Percentiles rank a stretch among this genome's conserved stretches.
Evolutionary conservation across 805 yeast genomes (phyloP).

Genomic region (Wickerhamiella allomyrinae): DNA sequence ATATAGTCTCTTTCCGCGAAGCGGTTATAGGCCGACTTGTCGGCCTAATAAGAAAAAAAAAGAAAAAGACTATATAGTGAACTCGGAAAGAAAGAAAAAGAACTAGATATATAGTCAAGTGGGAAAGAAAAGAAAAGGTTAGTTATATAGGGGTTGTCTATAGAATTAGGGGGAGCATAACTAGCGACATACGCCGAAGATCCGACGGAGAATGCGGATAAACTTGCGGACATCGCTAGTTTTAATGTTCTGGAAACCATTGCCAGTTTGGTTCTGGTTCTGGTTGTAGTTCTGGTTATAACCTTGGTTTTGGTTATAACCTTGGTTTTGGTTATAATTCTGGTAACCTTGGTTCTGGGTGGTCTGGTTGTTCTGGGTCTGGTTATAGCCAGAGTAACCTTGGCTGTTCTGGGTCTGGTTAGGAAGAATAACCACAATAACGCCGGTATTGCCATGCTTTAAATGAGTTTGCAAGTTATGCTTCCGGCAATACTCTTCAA

Average conservation of each 20-base stretch:
- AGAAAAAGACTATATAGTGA: too few relatives aligned
- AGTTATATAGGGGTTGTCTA: too few relatives aligned
- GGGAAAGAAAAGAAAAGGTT: too few relatives aligned
- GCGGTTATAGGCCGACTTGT: too few relatives aligned
- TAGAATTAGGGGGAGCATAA: too few relatives aligned
- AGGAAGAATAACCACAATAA: constrained; percentile 52
- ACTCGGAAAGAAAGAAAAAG: too few relatives aligned
- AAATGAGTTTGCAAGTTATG: constrained; percentile 45
- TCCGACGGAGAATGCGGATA: constrained; percentile 13
- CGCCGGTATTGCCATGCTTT: constrained; percentile 68
- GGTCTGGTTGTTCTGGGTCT: not conserved
- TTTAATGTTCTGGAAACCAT: constrained; percentile 7
- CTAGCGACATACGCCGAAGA: constrained; percentile 11
- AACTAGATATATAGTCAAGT: too few relatives aligned
- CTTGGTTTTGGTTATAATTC: constrained; percentile 16
- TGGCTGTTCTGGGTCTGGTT: constrained; percentile 8
- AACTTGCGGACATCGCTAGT: constrained; percentile 7
- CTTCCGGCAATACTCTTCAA: constrained; percentile 60
- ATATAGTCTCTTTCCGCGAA: too few relatives aligned
- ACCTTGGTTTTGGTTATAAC: constrained; percentile 18
- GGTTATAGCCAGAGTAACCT: not conserved
- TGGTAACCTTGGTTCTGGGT: constrained; percentile 7
- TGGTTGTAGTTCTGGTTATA: constrained; percentile 18
- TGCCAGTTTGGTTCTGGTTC: constrained; percentile 12
- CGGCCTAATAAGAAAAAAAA: too few relatives aligned